Evolutionary conservation across 179 eudicot species (phyloP), one percentile per base, ranked within the genome.

Genomic region (Silene coronaria): DNA sequence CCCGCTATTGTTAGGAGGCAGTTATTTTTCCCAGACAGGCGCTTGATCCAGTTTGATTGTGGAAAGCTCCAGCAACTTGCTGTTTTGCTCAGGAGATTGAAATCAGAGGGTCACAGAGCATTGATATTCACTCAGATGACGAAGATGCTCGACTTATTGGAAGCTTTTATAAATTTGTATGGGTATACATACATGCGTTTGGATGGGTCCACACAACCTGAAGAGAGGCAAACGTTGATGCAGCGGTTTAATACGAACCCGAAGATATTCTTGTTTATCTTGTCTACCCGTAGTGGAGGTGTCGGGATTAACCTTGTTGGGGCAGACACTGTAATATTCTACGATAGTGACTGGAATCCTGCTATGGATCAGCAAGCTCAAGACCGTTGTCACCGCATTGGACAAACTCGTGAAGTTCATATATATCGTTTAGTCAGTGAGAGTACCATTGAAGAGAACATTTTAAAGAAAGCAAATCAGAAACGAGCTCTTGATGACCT

Each of bases 301-400:
- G 98, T 96, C 67, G 99, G 99, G 70, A 88, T 96, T 80, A 96
- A 96, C 72, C 90, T 96, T 67, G 97, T 93, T 73, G 99, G 98
- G 71, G 99, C 99, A 70, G 99, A 96, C 78, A 96, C 99, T 5
- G 99, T 96, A n/a, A 96, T 96, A 63, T 96, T 96, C 73, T 96
- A 96, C 79, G 99, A 96, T 76, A 91, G 99, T 86, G 99, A 96
- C 82, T 96, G 99, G 99, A 96, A 96, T 82, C 99, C 99, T 75
- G 98, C 99, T 36, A 93, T 96, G 99, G 99, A 96, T 84, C 93
- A 87, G 85, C 99, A 96, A 80, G 99, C 99, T 74, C 98, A 93
- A 83, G 99, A 96, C 84, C 88, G 99, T 67, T 93, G 98, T 84
- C 99, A 96, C 77, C 88, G 99, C 74, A 93, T 96, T 57, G 99